Base-by-base conservation (phyloP, 148 eudicot species). In the Silene latifolia region DNA sequence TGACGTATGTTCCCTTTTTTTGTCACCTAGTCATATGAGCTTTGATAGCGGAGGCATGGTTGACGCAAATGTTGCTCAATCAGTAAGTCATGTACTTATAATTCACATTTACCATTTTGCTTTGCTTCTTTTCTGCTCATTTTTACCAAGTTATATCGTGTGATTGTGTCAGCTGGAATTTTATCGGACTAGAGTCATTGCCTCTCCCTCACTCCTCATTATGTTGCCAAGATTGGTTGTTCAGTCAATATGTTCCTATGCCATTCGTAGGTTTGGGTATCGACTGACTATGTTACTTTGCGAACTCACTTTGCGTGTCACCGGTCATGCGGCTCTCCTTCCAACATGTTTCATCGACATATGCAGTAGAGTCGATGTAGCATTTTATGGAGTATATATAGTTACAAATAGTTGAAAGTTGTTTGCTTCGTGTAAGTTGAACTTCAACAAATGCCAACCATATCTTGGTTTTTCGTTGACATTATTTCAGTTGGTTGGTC, bases 11-110 rank as follows among this genome's bases (percentile, higher is more conserved):
- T 72, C 57, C n/a, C 44, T 67, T 77, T 13, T 80, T 68, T 46
- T 63, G 58, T 76, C 54, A 23, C 85, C 78, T 86, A 86, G 91
- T 82, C 82, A 64, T 78, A 63, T 77, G 74, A 81, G 70, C 80
- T 79, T 75, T 75, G 88, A 81, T 63, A 79, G 87, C 80, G 86
- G 90, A 75, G 84, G 81, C 77, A 76, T 57, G 61, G 69, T 72
- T 72, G 88, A 84, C 54, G 61, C 78, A 8, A 74, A 67, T 75
- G 67, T 71, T 66, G 66, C 75, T 32, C 87, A 76, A 67, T 53
- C 67, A 77, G 90, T 88, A 76, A 73, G 83, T 80, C 60, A 56
- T 48, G 5, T 32, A 39, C 57, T 76, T 73, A 20, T 57, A 54
- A n/a, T 11, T 12, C 59, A 17, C 35, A 4, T 20, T 57, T 58